Evolutionary conservation across 2,329 filamentous ascomycete genomes (phyloP).

Genomic region (Microcyclospora tardicrescens): DNA sequence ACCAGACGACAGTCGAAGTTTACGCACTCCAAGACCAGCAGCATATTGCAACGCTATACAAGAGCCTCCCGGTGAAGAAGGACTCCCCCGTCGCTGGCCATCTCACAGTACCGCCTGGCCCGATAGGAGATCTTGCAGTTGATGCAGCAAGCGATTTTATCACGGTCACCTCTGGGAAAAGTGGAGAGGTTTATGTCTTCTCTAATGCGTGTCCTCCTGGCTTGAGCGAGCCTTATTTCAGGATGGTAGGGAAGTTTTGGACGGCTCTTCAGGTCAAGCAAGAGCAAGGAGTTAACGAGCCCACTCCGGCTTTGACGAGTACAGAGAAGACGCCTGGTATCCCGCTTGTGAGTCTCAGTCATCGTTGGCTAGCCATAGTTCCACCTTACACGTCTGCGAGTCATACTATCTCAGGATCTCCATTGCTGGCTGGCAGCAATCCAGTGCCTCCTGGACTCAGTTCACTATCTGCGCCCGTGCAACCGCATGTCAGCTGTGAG

Average conservation of each 20-base stretch:
- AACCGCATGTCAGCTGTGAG: slow-evolving; percentile 52
- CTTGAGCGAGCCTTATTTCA: slow-evolving; percentile 28
- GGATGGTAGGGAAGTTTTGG: slow-evolving; percentile 71
- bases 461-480: slow-evolving; percentile 54
- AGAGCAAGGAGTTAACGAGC: slow-evolving; percentile 19
- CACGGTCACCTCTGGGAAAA: slow-evolving; percentile 63
- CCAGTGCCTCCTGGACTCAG: slow-evolving; percentile 43
- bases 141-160: slow-evolving; percentile 60
- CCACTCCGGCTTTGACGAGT: slow-evolving; percentile 1
- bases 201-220: slow-evolving; percentile 18
- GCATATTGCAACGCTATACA: slow-evolving; percentile 59
- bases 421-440: slow-evolving; percentile 38
- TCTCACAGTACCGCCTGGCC: slow-evolving; percentile 37
- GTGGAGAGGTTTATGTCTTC: slow-evolving; percentile 78
- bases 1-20: slow-evolving; percentile 79
- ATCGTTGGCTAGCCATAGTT: slow-evolving; percentile 66
- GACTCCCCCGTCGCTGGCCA: slow-evolving; percentile 14
- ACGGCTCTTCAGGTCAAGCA: slow-evolving; percentile 48
- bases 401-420: slow-evolving; percentile 54
- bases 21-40: slow-evolving; percentile 71
- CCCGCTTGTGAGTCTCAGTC: slow-evolving; percentile 55
- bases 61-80: slow-evolving; percentile 48
- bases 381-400: slow-evolving; percentile 58
- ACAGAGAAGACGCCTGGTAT: slow-evolving; percentile 20
- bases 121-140: slow-evolving; percentile 60